Conservation (phyloP, 169 alveolate genomes). For the Cryptosporidium andersoni region DNA sequence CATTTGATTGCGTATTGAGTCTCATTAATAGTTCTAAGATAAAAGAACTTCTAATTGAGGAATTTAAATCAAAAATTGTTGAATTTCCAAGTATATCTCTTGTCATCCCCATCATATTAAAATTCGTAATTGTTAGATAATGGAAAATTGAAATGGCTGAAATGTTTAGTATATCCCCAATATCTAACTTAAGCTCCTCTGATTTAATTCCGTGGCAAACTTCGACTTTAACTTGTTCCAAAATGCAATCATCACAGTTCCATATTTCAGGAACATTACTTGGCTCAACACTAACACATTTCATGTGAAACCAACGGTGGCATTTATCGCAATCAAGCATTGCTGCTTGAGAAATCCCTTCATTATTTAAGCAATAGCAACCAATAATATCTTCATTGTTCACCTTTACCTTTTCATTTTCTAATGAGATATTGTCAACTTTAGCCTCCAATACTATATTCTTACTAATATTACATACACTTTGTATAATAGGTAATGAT, state of each 20-base stretch:
- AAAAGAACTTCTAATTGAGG: conserved; percentile 14
- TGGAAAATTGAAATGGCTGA: too few species aligned
- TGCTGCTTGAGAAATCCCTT: not conserved
- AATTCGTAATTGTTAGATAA: too few species aligned
- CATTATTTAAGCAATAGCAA: not conserved
- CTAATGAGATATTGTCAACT: not conserved
- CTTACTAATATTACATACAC: too few species aligned
- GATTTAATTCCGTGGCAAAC: too few species aligned
- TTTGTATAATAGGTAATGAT: conserved; percentile 26
- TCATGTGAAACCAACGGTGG: conserved; percentile 6
- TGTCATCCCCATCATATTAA: too few species aligned
- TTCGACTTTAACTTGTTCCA: not conserved
- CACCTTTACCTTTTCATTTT: not conserved
- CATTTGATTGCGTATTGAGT: not conserved
- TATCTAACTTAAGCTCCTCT: too few species aligned
- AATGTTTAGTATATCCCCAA: too few species aligned
- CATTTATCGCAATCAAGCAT: conserved; percentile 15
- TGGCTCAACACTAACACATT: conserved; percentile 19
- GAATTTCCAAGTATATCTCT: not conserved
- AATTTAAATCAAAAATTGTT: conserved; percentile 10
- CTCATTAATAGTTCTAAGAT: conserved; percentile 37
- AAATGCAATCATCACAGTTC: conserved; percentile 50
- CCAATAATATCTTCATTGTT: conserved; percentile 17
- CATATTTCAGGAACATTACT: conserved; percentile 17
- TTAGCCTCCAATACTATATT: too few species aligned